A percentile compares a stretch with the other conserved stretches of the same genome.
Conservation (phyloP, 176 grass and related monocot genomes). For the Bonia amplexicaulis region DNA sequence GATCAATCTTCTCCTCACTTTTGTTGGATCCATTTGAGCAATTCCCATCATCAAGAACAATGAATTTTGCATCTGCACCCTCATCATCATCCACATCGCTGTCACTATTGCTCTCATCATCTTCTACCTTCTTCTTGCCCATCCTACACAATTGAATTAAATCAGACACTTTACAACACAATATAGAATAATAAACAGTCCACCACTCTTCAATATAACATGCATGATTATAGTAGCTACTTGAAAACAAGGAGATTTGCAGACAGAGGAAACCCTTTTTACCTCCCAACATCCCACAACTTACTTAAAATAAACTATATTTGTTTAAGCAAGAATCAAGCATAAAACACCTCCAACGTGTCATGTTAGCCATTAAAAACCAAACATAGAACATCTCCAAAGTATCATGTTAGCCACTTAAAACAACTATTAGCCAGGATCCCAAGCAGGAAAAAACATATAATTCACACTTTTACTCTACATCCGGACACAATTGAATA, state of each 20-base stretch:
- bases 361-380: neutral
- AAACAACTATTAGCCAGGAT: neutral
- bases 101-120: conserved; percentile 60
- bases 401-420: neutral
- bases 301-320: neutral
- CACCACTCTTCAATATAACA: neutral
- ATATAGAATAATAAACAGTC: neutral
- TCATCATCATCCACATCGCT: conserved; percentile 53
- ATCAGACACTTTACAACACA: neutral
- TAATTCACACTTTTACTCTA: neutral
- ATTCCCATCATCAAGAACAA: conserved; percentile 56
- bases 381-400: neutral
- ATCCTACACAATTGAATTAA: conserved; percentile 51
- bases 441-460: neutral
- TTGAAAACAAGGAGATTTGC: neutral
- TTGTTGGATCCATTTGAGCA: conserved; percentile 49
- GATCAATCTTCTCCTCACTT: conserved; percentile 37
- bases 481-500: neutral
- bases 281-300: neutral
- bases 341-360: neutral
- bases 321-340: neutral
- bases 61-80: conserved; percentile 41
- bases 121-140: conserved; percentile 79
- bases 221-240: neutral
- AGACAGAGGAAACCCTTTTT: neutral